Percentiles rank a stretch among this genome's conserved stretches.
Evolutionary conservation across 2,329 filamentous ascomycete genomes (phyloP).

Genomic region (Delphinella strobiligena): DNA sequence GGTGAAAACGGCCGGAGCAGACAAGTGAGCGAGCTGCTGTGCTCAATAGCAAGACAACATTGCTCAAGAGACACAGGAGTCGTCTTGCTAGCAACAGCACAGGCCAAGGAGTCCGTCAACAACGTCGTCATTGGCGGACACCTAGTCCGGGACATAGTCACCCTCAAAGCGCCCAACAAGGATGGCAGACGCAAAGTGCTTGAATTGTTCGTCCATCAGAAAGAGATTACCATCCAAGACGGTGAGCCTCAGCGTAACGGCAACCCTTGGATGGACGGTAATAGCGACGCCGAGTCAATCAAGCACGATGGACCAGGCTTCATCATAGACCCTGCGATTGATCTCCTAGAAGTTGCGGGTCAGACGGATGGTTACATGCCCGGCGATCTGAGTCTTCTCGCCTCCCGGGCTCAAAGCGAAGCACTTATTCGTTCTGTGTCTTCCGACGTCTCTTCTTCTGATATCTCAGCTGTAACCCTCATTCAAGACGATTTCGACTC

Average conservation of each 20-base stretch:
- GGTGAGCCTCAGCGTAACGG: conserved; percentile 8
- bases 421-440: conserved; percentile 73
- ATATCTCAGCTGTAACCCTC: conserved; percentile 46
- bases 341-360: conserved; percentile 85
- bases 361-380: conserved; percentile 98
- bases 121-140: conserved; percentile 84
- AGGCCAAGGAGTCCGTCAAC: conserved; percentile 85
- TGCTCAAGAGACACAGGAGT: conserved; percentile 70
- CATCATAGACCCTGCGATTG: conserved; percentile 61
- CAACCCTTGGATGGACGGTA: conserved; percentile 59
- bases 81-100: conserved; percentile 78
- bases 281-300: conserved; percentile 39
- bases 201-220: conserved; percentile 58
- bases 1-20: conserved; percentile 88
- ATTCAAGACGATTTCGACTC: conserved; percentile 65
- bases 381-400: conserved; percentile 75
- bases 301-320: conserved; percentile 47
- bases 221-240: conserved; percentile 13
- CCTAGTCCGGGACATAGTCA: conserved; percentile 81
- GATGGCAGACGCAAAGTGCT: conserved; percentile 74
- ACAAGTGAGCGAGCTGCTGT: conserved; percentile 81
- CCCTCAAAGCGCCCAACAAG: conserved; percentile 84
- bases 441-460: conserved; percentile 26
- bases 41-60: conserved; percentile 71
- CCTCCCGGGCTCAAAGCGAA: conserved; percentile 80